These are phyloP conservation scores for Zelopaecilomyces penicillatus DNA, from an alignment of 2,329 filamentous ascomycete species.

Conservation along the genomic window DNA sequence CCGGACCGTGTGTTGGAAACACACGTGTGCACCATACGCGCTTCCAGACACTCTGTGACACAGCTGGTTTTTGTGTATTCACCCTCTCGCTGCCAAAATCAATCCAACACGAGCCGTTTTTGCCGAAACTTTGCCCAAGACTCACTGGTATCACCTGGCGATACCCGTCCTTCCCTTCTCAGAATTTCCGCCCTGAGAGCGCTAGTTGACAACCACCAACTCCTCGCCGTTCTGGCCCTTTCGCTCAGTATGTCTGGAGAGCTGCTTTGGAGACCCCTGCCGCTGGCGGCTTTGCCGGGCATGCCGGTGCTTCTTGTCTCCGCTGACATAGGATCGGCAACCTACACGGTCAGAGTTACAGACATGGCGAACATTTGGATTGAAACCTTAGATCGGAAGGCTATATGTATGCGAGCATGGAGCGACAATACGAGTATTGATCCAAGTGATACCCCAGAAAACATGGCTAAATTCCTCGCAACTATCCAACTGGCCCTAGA, in stretches of 20 bases:
- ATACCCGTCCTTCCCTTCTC: neutral
- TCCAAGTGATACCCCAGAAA: constrained; percentile 58
- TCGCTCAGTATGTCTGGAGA: constrained; percentile 20
- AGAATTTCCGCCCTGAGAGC: neutral
- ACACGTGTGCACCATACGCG: too few species aligned
- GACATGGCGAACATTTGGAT: constrained; percentile 68
- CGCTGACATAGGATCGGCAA: constrained; percentile 40
- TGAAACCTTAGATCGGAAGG: constrained; percentile 53
- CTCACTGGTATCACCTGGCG: constrained; percentile 5
- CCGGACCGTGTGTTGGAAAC: too few species aligned
- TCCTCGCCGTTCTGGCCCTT: neutral
- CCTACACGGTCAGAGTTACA: constrained; percentile 60
- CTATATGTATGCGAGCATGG: constrained; percentile 54
- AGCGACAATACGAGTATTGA: constrained; percentile 63
- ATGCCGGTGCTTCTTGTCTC: constrained; percentile 58
- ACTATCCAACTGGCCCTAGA: constrained; percentile 49
- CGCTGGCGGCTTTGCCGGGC: constrained; percentile 29
- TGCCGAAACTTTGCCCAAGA: constrained; percentile 6
- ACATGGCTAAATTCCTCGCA: constrained; percentile 58
- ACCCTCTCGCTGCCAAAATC: constrained; percentile 1
- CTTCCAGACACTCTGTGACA: neutral
- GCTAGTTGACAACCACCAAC: neutral
- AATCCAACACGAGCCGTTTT: constrained; percentile 5
- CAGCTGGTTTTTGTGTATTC: neutral
- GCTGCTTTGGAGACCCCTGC: constrained; percentile 41